Evolutionary conservation across 345 rosid genomes (phyloP), one percentile per base, ranked within the genome.

Genomic region (Melaleuca alternifolia): DNA sequence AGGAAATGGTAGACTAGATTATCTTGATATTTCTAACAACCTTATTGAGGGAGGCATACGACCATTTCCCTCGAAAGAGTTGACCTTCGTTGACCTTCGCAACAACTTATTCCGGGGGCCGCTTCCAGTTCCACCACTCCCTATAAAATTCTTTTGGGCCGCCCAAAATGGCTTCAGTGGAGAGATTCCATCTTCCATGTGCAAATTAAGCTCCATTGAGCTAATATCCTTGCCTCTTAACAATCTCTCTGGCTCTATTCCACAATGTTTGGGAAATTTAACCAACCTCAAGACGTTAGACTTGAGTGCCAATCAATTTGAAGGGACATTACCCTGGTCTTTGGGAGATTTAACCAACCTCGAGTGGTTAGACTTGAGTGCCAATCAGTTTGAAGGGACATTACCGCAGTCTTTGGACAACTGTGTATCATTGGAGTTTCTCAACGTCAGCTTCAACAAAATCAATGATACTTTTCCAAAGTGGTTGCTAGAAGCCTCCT

Each of bases 391-490:
- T 23, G 85, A 51, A 52, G 89, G 90, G 7, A 10, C 53, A 54
- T 3, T 88, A 20, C 89, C 91, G 33, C 41, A 16, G 79, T 65
- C 89, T 23, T n/a, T 91, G 48, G 59, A 51, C 5, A 83, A n/a
- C 21, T 90, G 91, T 51, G 71, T 44, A n/a, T 54, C 57, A 2
- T 57, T 91, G 86, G 15, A 18, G 30, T 3, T 7, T 7, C 82
- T 91, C 3, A 57, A 88, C 52, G 11, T 89, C 0, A 87, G 88
- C 21, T 77, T 82, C 71, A 89, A 91, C 82, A 24, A 12, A 28
- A 83, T 89, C 14, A 89, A 56, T 6, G 89, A 86, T 86, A 83
- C 62, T 13, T 91, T 90, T 53, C 92, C 90, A 0, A 18, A 52
- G 30, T 89, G 89, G 89, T 56, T 85, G n/a, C 83, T 89, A 62